A percentile compares a stretch with the other conserved stretches of the same genome.
Evolutionary conservation across 345 rosid genomes (phyloP).

Genomic region (Gossypium australe): DNA sequence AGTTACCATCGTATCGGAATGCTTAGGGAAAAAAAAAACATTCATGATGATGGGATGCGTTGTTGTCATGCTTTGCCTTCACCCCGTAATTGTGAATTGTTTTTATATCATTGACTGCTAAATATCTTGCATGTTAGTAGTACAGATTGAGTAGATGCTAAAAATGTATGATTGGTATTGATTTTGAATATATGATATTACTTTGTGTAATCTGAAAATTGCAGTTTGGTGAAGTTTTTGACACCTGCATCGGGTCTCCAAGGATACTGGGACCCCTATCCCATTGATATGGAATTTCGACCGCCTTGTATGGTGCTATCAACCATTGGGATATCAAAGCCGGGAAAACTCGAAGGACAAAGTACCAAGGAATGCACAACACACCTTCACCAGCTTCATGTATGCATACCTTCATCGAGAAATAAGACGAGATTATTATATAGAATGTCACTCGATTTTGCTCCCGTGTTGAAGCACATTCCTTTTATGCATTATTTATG

Average conservation of each 20-base stretch:
- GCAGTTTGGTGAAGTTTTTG: conserved; percentile 86
- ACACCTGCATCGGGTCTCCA: conserved; percentile 87
- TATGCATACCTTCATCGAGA: conserved; percentile 87
- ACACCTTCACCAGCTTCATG: conserved; percentile 96
- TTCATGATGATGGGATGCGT: too few relatives aligned
- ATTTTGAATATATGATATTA: not conserved
- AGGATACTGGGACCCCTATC: conserved; percentile 99
- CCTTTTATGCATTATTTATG: conserved; percentile 86
- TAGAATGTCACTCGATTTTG: conserved; percentile 96
- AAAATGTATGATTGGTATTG: not conserved
- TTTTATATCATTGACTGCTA: too few relatives aligned
- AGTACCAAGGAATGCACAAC: conserved; percentile 67
- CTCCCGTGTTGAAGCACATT: conserved; percentile 68
- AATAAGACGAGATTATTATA: conserved; percentile 76
- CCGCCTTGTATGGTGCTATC: conserved; percentile 98
- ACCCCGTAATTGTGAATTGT: too few relatives aligned
- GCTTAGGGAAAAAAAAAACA: too few relatives aligned
- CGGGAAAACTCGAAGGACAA: conserved; percentile 83
- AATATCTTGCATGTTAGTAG: too few relatives aligned
- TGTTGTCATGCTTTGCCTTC: too few relatives aligned
- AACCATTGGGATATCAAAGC: conserved; percentile 96
- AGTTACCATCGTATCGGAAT: too few relatives aligned
- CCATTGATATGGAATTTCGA: conserved; percentile 95
- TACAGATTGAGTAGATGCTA: not conserved
- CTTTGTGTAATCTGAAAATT: conserved; percentile 10